Conservation (phyloP, 169 alveolate species). For the Babesia ovis region DNA sequence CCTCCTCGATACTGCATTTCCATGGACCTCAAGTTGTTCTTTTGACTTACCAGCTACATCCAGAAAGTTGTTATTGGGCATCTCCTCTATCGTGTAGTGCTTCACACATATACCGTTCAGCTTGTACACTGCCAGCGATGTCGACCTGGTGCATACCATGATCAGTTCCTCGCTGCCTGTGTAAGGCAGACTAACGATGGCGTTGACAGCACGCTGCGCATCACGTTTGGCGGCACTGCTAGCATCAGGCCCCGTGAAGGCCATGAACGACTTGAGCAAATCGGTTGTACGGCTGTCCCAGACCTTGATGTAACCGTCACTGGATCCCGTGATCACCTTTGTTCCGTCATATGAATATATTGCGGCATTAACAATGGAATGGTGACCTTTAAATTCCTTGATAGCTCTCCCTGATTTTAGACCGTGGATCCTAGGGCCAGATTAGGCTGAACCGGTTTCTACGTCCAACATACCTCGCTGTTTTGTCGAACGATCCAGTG, state of each 20-base stretch:
- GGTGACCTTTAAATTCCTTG: slow-evolving; percentile 74
- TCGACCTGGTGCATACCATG: slow-evolving; percentile 73
- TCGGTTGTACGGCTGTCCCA: slow-evolving; percentile 76
- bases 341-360: slow-evolving; percentile 70
- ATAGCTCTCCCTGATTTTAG: slow-evolving; percentile 74
- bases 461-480: slow-evolving; percentile 67
- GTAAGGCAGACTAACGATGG: slow-evolving; percentile 27
- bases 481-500: slow-evolving; percentile 81
- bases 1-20: slow-evolving; percentile 66
- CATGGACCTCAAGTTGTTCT: background rate
- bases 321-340: slow-evolving; percentile 75
- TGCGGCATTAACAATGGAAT: slow-evolving; percentile 70
- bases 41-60: slow-evolving; percentile 54
- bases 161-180: slow-evolving; percentile 69
- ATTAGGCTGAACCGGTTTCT: background rate
- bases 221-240: slow-evolving; percentile 15
- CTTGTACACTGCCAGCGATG: slow-evolving; percentile 70
- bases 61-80: slow-evolving; percentile 40
- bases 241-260: slow-evolving; percentile 55
- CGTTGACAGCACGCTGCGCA: slow-evolving; percentile 44
- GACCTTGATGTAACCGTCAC: slow-evolving; percentile 76
- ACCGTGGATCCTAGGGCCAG: slow-evolving; percentile 66
- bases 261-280: slow-evolving; percentile 71
- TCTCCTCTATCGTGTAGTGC: slow-evolving; percentile 54
- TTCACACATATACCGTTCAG: slow-evolving; percentile 70